phyloP scores from a whole-genome alignment of 257 asterid species.

The Prunella vulgaris region DNA sequence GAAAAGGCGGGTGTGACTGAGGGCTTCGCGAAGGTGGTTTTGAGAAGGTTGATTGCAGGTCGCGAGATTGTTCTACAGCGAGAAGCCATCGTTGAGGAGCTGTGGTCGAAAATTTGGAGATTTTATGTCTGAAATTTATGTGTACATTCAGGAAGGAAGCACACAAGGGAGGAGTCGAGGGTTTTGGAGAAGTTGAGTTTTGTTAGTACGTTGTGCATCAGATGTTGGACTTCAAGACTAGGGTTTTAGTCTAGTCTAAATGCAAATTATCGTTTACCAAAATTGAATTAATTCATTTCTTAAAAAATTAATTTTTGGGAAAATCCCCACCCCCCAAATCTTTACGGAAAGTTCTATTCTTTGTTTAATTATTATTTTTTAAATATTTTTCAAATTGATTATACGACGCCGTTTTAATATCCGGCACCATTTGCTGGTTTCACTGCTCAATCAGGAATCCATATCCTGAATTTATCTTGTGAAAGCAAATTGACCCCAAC shows the following conservation, averaged over 20 bases:
- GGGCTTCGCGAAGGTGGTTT: conserved; percentile 48
- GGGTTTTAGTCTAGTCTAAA: neutral
- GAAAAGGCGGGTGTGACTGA: conserved; percentile 23
- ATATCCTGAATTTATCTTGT: too few relatives aligned
- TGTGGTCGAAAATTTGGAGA: neutral
- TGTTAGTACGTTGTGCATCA: conserved; percentile 24
- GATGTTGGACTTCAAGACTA: conserved; percentile 16
- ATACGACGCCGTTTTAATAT: too few relatives aligned
- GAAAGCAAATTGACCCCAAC: too few relatives aligned
- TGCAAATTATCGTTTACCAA: neutral
- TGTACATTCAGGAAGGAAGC: neutral
- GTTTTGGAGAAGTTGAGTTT: conserved; percentile 22
- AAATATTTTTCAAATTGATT: too few relatives aligned
- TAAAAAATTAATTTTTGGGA: too few relatives aligned
- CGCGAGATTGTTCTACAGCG: conserved; percentile 68
- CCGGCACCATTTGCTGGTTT: too few relatives aligned
- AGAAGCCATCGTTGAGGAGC: conserved; percentile 35
- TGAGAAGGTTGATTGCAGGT: conserved; percentile 61
- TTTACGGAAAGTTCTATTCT: too few relatives aligned
- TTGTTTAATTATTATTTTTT: too few relatives aligned
- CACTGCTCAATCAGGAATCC: too few relatives aligned
- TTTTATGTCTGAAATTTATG: neutral
- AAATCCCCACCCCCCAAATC: too few relatives aligned
- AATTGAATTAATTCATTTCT: neutral
- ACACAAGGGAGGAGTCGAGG: conserved; percentile 23